A percentile compares a stretch with the other conserved stretches of the same genome.
Evolutionary conservation across 108 stramenopile species (phyloP).

Genomic region (Nitzschia putrida): DNA sequence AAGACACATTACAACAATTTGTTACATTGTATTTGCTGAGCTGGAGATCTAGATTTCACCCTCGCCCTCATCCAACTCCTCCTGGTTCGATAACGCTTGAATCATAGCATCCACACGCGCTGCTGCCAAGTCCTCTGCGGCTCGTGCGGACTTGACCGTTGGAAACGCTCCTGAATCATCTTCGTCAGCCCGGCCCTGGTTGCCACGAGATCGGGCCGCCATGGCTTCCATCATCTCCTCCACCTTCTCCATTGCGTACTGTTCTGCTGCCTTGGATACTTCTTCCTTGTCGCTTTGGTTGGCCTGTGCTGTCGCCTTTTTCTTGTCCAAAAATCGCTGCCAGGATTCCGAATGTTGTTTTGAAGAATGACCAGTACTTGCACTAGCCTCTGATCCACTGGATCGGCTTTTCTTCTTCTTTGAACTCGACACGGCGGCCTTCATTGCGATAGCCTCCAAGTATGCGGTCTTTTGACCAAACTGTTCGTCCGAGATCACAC

Average conservation of each 20-base stretch:
- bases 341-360: slow-evolving; percentile 29
- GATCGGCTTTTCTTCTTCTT: slow-evolving; percentile 32
- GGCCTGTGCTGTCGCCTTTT: slow-evolving; percentile 20
- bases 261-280: slow-evolving; percentile 54
- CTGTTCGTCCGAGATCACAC: slow-evolving; percentile 49
- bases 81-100: slow-evolving; percentile 52
- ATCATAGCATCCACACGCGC: slow-evolving; percentile 77
- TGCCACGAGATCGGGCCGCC: slow-evolving; percentile 7
- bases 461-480: slow-evolving; percentile 72
- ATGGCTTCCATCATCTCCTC: slow-evolving; percentile 73
- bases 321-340: slow-evolving; percentile 40
- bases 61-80: slow-evolving; percentile 27
- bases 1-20: no score
- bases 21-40: no score
- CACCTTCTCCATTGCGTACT: slow-evolving; percentile 61
- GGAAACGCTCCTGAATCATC: slow-evolving; percentile 41
- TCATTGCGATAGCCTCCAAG: slow-evolving; percentile 69
- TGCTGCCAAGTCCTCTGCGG: slow-evolving; percentile 64
- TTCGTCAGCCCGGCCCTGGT: slow-evolving; percentile 18
- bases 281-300: slow-evolving; percentile 17
- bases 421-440: slow-evolving; percentile 54
- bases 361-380: neutral
- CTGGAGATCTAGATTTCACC: slow-evolving; percentile 17
- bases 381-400: slow-evolving; percentile 11
- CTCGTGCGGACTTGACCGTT: neutral